Percentiles rank a stretch among this genome's conserved stretches.
Evolutionary conservation across 192 early-diverging fungal genomes (phyloP).

Genomic region (Phlyctochytrium arcticum): DNA sequence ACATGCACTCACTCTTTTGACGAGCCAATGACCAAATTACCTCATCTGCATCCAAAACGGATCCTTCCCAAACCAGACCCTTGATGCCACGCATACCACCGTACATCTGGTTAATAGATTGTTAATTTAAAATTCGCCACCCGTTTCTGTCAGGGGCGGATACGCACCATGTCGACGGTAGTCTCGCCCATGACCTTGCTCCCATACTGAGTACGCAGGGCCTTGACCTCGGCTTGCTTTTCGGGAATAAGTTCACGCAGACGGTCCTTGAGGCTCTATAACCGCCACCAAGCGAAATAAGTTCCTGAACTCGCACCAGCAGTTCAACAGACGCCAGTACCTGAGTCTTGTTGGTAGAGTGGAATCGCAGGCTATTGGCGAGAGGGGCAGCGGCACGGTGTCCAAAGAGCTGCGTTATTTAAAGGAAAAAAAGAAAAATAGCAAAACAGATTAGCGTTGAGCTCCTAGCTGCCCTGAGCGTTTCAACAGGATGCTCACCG

Average conservation of each 20-base stretch:
- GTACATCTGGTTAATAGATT: conserved; percentile 48
- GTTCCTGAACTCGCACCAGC: not conserved
- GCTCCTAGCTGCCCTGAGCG: no score
- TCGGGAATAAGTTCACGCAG: conserved; percentile 90
- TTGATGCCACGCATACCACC: conserved; percentile 99
- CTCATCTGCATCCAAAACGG: conserved; percentile 95
- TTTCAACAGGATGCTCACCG: no score
- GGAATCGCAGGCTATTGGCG: conserved; percentile 14
- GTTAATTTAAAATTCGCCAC: not conserved
- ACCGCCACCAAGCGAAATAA: not conserved
- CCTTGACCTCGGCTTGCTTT: conserved; percentile 94
- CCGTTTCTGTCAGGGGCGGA: not conserved
- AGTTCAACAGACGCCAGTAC: not conserved
- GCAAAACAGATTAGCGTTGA: no score
- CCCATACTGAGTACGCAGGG: conserved; percentile 87
- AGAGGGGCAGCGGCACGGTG: no score
- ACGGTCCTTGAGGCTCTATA: conserved; percentile 86
- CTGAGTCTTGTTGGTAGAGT: conserved; percentile 25
- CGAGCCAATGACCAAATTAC: conserved; percentile 25
- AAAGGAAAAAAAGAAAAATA: no score
- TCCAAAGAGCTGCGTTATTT: no score
- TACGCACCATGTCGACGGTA: conserved; percentile 88
- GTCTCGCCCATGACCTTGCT: conserved; percentile 85
- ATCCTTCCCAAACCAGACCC: conserved; percentile 97
- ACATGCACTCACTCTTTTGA: no score